Conservation (phyloP, 495 filamentous ascomycete genomes). For the Xylaria venustula region DNA sequence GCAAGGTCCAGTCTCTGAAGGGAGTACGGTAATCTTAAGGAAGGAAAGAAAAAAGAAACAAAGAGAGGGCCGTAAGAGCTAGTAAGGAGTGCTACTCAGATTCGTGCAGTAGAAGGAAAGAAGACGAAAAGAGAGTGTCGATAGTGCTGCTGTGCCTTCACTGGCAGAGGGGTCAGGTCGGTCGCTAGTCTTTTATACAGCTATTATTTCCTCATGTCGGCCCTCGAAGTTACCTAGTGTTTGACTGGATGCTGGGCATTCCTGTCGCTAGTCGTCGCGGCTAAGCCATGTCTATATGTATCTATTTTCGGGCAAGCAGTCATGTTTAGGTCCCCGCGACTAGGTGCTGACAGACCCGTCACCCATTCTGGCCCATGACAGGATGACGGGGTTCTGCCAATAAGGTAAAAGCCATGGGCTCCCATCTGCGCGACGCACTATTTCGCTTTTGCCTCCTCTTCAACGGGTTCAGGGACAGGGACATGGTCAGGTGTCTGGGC, state of each 20-base stretch:
- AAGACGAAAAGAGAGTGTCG: background rate
- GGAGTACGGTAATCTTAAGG: background rate
- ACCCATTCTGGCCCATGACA: background rate
- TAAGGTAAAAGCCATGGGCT: slow-evolving; percentile 6
- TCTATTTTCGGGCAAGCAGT: slow-evolving; percentile 16
- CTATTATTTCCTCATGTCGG: background rate
- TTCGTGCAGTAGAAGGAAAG: slow-evolving; percentile 2
- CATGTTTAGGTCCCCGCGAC: slow-evolving; percentile 12
- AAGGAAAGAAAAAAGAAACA: background rate
- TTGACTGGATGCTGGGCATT: background rate
- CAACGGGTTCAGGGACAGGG: background rate
- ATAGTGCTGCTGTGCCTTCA: background rate
- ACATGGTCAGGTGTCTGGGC: too few species aligned
- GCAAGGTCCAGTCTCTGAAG: too few species aligned
- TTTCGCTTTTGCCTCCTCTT: background rate
- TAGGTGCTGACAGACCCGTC: slow-evolving; percentile 14
- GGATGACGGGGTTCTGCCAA: slow-evolving; percentile 7
- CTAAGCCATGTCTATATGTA: background rate
- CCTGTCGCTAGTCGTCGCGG: background rate
- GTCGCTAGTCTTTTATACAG: slow-evolving; percentile 13
- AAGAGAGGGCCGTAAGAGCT: background rate
- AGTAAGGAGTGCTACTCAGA: slow-evolving; percentile 1
- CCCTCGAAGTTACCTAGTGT: background rate
- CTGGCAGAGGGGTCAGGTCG: background rate
- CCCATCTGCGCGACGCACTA: background rate